A percentile compares a stretch with the other conserved stretches of the same genome.
These are phyloP conservation scores for Fusarium staphyleae DNA, from an alignment of 2,329 filamentous ascomycete genomes.

Conservation along the genomic window DNA sequence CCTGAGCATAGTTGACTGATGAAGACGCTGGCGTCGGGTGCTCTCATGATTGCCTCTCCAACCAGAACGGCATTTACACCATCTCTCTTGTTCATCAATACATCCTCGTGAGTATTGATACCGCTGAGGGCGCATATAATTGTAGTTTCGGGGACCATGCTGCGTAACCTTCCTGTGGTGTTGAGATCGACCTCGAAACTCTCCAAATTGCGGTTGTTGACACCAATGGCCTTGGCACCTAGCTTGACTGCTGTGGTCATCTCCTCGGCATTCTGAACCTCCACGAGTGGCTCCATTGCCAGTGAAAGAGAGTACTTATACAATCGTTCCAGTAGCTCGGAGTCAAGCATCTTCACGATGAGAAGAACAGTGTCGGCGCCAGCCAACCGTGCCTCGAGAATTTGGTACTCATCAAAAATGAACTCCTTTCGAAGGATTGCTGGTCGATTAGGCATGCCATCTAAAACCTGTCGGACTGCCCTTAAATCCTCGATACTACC, in stretches of 20 bases:
- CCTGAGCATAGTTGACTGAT: conserved; percentile 82
- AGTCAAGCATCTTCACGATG: conserved; percentile 97
- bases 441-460: conserved; percentile 89
- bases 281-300: conserved; percentile 96
- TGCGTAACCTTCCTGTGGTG: conserved; percentile 87
- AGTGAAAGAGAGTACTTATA: conserved; percentile 90
- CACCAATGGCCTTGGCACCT: conserved; percentile 90
- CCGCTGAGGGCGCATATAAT: conserved; percentile 94
- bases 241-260: conserved; percentile 88
- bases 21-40: conserved; percentile 81
- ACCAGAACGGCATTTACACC: conserved; percentile 94
- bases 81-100: conserved; percentile 84
- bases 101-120: conserved; percentile 88
- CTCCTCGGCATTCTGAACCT: conserved; percentile 93
- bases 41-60: conserved; percentile 94
- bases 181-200: conserved; percentile 96
- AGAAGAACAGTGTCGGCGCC: conserved; percentile 94
- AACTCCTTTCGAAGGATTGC: conserved; percentile 96
- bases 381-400: conserved; percentile 89
- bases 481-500: conserved; percentile 93
- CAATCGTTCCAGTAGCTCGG: conserved; percentile 73
- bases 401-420: conserved; percentile 97
- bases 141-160: conserved; percentile 83
- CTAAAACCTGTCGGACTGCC: conserved; percentile 85
- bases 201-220: conserved; percentile 96